A percentile compares a stretch with the other conserved stretches of the same genome.
These are phyloP conservation scores for Fomitopsis schrenkii DNA, from an alignment of 1,284 basidiomycete species.

Conservation along the genomic window DNA sequence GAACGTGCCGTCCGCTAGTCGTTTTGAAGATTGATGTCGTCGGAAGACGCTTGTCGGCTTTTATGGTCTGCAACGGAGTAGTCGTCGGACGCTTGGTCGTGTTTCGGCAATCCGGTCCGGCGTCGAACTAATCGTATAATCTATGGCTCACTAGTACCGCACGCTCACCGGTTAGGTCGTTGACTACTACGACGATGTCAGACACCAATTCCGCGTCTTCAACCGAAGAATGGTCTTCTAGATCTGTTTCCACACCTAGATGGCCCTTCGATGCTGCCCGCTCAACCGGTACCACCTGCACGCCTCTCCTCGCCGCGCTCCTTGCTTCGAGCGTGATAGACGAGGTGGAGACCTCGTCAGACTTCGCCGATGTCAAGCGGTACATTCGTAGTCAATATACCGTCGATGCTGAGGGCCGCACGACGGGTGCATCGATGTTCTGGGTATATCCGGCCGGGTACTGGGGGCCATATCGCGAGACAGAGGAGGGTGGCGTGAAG, in stretches of 20 bases:
- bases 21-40: too few species aligned
- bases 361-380: background rate
- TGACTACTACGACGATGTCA: background rate
- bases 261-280: background rate
- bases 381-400: background rate
- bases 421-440: background rate
- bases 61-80: too few species aligned
- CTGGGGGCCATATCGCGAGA: conserved; percentile 1
- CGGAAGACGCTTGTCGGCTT: too few species aligned
- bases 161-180: background rate
- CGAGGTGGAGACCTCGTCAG: background rate
- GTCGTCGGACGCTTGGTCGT: too few species aligned
- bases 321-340: background rate
- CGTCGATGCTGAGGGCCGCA: background rate
- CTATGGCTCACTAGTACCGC: too few species aligned
- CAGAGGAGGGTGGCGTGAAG: conserved; percentile 2
- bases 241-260: background rate
- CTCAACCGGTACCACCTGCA: background rate
- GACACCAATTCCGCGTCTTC: background rate
- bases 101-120: too few species aligned
- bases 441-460: conserved; percentile 4
- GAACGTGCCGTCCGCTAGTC: too few species aligned
- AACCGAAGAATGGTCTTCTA: too few species aligned
- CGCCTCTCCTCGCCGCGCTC: background rate
- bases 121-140: too few species aligned